A percentile compares a stretch with the other conserved stretches of the same genome.
phyloP scores from a whole-genome alignment of 1,139 yeast species.

The Trichomonascaceae sp. region DNA sequence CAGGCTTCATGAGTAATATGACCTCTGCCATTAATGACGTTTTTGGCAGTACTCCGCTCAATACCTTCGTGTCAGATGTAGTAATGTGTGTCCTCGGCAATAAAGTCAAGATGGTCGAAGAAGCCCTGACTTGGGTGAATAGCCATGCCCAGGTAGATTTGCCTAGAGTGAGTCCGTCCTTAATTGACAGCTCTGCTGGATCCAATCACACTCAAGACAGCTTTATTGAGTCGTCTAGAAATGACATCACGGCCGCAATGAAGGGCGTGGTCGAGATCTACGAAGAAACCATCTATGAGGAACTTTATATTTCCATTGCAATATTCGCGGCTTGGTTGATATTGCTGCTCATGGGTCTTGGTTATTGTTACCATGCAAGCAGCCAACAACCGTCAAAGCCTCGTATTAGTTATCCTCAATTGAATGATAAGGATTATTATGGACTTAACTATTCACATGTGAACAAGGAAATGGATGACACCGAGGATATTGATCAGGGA shows the following conservation, averaged over 20 bases:
- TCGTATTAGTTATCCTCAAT: neutral
- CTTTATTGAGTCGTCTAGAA: constrained; percentile 5
- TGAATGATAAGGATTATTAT: neutral
- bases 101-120: constrained; percentile 57
- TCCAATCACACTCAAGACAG: neutral
- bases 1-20: constrained; percentile 44
- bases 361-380: constrained; percentile 16
- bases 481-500: neutral
- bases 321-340: constrained; percentile 22
- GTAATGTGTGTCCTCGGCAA: constrained; percentile 76
- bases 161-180: constrained; percentile 42
- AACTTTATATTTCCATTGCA: constrained; percentile 22
- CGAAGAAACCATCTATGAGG: constrained; percentile 18
- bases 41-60: constrained; percentile 65
- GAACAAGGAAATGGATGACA: neutral
- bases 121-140: constrained; percentile 76
- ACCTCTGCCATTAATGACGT: constrained; percentile 49
- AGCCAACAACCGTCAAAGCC: neutral
- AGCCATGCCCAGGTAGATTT: constrained; percentile 53
- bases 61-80: constrained; percentile 51
- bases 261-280: constrained; percentile 16
- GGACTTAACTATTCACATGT: neutral
- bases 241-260: constrained; percentile 9
- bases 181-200: neutral
- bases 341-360: constrained; percentile 19